Evolutionary conservation across 2,329 filamentous ascomycete genomes (phyloP).

Genomic region (Immersiporthe knoxdaviesiana): DNA sequence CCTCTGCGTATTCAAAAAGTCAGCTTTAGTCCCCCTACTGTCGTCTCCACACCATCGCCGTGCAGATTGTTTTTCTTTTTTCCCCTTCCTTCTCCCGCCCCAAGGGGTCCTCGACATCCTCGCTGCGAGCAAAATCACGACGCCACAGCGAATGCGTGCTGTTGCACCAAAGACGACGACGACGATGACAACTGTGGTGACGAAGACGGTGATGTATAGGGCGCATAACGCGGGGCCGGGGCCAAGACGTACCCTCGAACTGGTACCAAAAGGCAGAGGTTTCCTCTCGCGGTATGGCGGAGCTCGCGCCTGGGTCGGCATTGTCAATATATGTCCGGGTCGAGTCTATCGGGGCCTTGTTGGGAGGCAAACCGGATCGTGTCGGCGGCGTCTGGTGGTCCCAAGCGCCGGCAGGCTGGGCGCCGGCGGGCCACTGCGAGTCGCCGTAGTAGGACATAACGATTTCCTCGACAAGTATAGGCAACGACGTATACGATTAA

Average conservation of each 20-base stretch:
- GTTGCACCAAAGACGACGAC: not conserved
- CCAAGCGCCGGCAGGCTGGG: slow-evolving; percentile 33
- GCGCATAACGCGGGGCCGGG: not conserved
- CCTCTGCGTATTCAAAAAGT: slow-evolving; percentile 63
- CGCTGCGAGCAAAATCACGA: not conserved
- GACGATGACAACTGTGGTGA: too few relatives aligned
- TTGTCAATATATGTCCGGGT: slow-evolving; percentile 14
- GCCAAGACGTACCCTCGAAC: slow-evolving; percentile 41
- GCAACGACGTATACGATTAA: slow-evolving; percentile 13
- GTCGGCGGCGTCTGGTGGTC: slow-evolving; percentile 37
- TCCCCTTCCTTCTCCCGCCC: not conserved
- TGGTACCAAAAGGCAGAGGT: slow-evolving; percentile 41
- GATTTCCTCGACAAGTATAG: not conserved
- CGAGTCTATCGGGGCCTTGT: not conserved
- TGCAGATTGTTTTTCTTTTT: too few relatives aligned
- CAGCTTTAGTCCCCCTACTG: slow-evolving; percentile 33
- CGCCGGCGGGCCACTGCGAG: slow-evolving; percentile 36
- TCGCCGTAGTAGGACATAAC: slow-evolving; percentile 38
- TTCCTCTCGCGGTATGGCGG: slow-evolving; percentile 41
- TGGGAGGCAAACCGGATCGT: slow-evolving; percentile 34
- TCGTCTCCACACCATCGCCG: not conserved
- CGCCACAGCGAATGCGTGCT: not conserved
- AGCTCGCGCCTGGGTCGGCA: slow-evolving; percentile 38
- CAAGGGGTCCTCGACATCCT: not conserved
- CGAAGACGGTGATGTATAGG: not conserved